Percentiles rank a stretch among this genome's conserved stretches.
Evolutionary conservation across 148 eudicot species (phyloP).

Genomic region (Talinum fruticosum): DNA sequence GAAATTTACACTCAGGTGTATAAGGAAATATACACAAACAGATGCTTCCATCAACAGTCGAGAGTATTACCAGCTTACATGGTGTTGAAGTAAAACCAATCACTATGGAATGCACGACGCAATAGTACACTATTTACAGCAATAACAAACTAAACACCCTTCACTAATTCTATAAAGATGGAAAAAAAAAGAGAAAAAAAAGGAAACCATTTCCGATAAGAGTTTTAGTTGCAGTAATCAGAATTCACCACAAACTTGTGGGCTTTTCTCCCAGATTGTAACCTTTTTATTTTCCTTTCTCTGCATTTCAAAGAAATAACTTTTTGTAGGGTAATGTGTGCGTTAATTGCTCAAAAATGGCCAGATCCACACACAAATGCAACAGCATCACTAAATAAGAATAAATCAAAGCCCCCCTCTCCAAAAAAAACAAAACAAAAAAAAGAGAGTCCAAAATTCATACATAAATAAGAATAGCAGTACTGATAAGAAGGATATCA

Average conservation of each 20-base stretch:
- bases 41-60: not conserved
- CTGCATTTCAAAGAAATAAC: not conserved
- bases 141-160: not conserved
- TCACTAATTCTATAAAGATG: not conserved
- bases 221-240: not conserved
- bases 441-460: not conserved
- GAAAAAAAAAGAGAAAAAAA: no score
- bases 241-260: not conserved
- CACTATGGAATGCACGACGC: not conserved
- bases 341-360: not conserved
- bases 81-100: not conserved
- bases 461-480: not conserved
- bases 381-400: not conserved
- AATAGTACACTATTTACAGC: no score
- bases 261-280: not conserved
- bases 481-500: conserved; percentile 71
- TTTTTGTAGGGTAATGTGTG: not conserved
- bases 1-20: not conserved
- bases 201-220: not conserved
- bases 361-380: not conserved
- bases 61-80: not conserved
- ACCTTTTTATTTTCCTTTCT: not conserved
- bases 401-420: not conserved
- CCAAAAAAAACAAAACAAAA: not conserved
- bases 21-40: no score